These are phyloP conservation scores for Lipomyces spencermartinsiae DNA, from an alignment of 805 yeast genomes.

Conservation along the genomic window DNA sequence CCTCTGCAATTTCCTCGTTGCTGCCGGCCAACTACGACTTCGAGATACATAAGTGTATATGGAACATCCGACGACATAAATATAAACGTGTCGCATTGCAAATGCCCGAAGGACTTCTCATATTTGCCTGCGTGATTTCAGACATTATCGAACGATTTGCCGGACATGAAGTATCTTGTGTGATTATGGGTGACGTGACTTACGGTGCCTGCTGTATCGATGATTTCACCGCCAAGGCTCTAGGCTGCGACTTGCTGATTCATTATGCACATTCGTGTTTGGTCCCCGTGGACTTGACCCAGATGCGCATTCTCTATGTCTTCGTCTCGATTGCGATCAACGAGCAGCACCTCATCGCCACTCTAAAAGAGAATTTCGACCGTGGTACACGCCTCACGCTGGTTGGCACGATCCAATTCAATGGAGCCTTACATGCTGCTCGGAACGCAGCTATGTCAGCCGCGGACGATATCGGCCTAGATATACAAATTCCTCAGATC, in stretches of 20 bases:
- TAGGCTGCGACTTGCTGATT: slow-evolving; percentile 92
- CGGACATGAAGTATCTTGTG: slow-evolving; percentile 80
- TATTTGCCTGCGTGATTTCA: slow-evolving; percentile 85
- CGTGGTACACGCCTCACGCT: slow-evolving; percentile 73
- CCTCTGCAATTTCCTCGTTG: slow-evolving; percentile 73
- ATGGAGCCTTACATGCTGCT: slow-evolving; percentile 87
- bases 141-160: slow-evolving; percentile 92
- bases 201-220: slow-evolving; percentile 99
- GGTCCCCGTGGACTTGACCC: slow-evolving; percentile 91
- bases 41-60: slow-evolving; percentile 93
- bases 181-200: slow-evolving; percentile 98
- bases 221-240: slow-evolving; percentile 89
- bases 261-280: slow-evolving; percentile 98
- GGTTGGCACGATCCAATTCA: slow-evolving; percentile 96
- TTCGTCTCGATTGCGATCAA: slow-evolving; percentile 94
- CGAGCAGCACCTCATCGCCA: slow-evolving; percentile 77
- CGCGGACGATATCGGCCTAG: slow-evolving; percentile 50
- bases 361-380: slow-evolving; percentile 72
- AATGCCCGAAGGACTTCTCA: slow-evolving; percentile 95
- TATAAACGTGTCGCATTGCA: slow-evolving; percentile 91
- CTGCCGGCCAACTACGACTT: slow-evolving; percentile 93
- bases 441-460: slow-evolving; percentile 57
- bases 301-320: slow-evolving; percentile 89
- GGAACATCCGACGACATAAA: slow-evolving; percentile 79
- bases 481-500: slow-evolving; percentile 84